phyloP scores from a whole-genome alignment of 2,329 filamentous ascomycete species.

The Fusarium odoratissimum region DNA sequence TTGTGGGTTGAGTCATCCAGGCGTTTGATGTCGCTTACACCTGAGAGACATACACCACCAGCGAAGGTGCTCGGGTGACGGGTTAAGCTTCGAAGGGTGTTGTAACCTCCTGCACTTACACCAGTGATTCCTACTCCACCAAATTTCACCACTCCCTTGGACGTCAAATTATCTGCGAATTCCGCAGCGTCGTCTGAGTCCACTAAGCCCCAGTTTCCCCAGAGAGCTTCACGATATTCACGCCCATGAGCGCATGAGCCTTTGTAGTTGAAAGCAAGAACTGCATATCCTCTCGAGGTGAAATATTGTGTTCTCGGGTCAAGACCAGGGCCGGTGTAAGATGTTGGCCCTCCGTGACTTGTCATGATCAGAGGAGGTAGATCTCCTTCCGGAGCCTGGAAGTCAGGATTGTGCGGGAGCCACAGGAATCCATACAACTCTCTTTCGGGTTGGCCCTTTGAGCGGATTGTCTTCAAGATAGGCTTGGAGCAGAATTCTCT shows the following conservation, averaged over 20 bases:
- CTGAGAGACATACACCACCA: slow-evolving; percentile 61
- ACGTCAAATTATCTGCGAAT: slow-evolving; percentile 56
- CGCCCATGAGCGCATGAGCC: slow-evolving; percentile 64
- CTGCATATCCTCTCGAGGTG: slow-evolving; percentile 65
- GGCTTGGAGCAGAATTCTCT: slow-evolving; percentile 52
- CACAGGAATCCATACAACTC: slow-evolving; percentile 60
- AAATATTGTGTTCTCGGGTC: slow-evolving; percentile 61
- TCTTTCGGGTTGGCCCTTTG: slow-evolving; percentile 45
- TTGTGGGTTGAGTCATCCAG: slow-evolving; percentile 64
- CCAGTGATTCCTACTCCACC: slow-evolving; percentile 61
- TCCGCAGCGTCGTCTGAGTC: slow-evolving; percentile 64
- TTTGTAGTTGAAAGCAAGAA: slow-evolving; percentile 62
- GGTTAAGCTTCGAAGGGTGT: slow-evolving; percentile 61
- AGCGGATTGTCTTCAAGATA: slow-evolving; percentile 47
- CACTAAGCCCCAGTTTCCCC: slow-evolving; percentile 61
- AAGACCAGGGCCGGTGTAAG: slow-evolving; percentile 56
- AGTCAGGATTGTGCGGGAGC: slow-evolving; percentile 61
- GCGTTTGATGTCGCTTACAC: slow-evolving; percentile 62
- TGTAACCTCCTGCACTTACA: slow-evolving; percentile 65
- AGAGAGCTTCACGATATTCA: slow-evolving; percentile 61
- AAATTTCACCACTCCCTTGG: slow-evolving; percentile 50
- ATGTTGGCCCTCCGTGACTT: slow-evolving; percentile 65
- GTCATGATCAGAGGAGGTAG: slow-evolving; percentile 62
- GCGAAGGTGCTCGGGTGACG: slow-evolving; percentile 60
- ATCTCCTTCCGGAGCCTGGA: slow-evolving; percentile 49